These are phyloP conservation scores for Termitomyces eurrhizus DNA, from an alignment of 768 basidiomycete species.

Conservation along the genomic window DNA sequence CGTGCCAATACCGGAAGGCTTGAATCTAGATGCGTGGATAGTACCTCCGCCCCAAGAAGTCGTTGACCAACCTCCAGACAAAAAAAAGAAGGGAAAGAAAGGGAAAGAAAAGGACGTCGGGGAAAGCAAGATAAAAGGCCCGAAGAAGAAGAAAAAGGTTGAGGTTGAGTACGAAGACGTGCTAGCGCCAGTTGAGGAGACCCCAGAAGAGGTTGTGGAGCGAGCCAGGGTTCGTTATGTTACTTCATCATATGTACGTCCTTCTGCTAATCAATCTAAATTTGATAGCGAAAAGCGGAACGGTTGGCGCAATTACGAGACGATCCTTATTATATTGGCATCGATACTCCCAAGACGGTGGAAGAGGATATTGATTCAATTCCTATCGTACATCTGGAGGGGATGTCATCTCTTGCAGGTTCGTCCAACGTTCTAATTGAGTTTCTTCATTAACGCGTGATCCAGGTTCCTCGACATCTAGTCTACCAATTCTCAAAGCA, in stretches of 20 bases:
- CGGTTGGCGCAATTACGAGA: conserved; percentile 72
- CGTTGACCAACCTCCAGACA: conserved; percentile 35
- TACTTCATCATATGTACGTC: not conserved
- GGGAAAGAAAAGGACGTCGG: conserved; percentile 26
- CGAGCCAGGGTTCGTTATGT: conserved; percentile 54
- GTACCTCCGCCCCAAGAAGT: conserved; percentile 56
- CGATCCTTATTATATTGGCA: conserved; percentile 90
- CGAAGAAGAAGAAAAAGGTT: conserved; percentile 26
- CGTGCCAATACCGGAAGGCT: conserved; percentile 76
- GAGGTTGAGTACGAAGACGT: conserved; percentile 26
- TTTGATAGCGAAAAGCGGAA: conserved; percentile 64
- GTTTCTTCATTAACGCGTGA: not conserved
- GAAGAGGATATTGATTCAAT: conserved; percentile 82
- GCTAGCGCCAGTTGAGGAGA: conserved; percentile 44
- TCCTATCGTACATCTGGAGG: conserved; percentile 83
- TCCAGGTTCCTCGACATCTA: conserved; percentile 28
- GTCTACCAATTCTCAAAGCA: conserved; percentile 42
- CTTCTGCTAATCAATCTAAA: not conserved
- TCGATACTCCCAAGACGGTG: conserved; percentile 41
- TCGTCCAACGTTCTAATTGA: conserved; percentile 5
- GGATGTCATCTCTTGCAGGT: conserved; percentile 51
- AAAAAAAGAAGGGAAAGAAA: conserved; percentile 50
- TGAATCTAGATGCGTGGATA: conserved; percentile 86
- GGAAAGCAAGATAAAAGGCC: conserved; percentile 21
- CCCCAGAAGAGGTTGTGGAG: conserved; percentile 54